Base-by-base conservation (phyloP, 2,329 filamentous ascomycete genomes). In the Arthrobotrys pseudoclavata region DNA sequence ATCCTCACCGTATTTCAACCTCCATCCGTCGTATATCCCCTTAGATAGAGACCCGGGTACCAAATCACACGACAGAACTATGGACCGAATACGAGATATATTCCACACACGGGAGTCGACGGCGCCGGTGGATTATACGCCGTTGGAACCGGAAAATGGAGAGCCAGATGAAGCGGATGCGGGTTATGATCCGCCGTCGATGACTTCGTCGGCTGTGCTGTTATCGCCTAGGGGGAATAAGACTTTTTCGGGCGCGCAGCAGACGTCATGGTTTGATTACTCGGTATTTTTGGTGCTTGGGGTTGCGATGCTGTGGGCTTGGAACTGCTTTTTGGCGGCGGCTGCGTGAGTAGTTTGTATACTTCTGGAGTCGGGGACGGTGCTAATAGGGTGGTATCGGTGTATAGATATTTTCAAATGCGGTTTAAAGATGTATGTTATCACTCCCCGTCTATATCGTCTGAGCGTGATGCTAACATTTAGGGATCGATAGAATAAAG, bases 241-340 rank as follows among this genome's bases (percentile, higher is more conserved):
- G 70, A 76, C 4, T 81, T 82, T 69, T 79, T 66, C 45, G 76
- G 82, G 85, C 15, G 85, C 85, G 40, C 82, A 85, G 45, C 86
- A 87, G 18, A 97, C 97, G 85, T 97, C 93, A 79, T 94, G 92
- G 90, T 82, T 92, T 31, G 92, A 96, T 83, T 98, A 98, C 84
- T 86, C 85, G 81, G 91, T 97, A 82, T 97, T 97, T 84, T 86
- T 91, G 69, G 85, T 97, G 66, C 86, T 98, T 24, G 95, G 95
- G 60, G 87, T 97, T 71, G 92, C 94, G 61, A 97, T 97, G 96
- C 87, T 98, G 52, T 98, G 95, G 95, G 94, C 95, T 69, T 98
- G 95, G 95, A 96, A 88, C 52, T 74, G 42, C 55, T 62, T 60
- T 53, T 66, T 50, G 50, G 31, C 10, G 9, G 52, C 55, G 42